Percentiles rank a stretch among this genome's conserved stretches.
phyloP scores from a whole-genome alignment of 1,284 basidiomycete genomes.

The Cutaneotrichosporon cutaneum region DNA sequence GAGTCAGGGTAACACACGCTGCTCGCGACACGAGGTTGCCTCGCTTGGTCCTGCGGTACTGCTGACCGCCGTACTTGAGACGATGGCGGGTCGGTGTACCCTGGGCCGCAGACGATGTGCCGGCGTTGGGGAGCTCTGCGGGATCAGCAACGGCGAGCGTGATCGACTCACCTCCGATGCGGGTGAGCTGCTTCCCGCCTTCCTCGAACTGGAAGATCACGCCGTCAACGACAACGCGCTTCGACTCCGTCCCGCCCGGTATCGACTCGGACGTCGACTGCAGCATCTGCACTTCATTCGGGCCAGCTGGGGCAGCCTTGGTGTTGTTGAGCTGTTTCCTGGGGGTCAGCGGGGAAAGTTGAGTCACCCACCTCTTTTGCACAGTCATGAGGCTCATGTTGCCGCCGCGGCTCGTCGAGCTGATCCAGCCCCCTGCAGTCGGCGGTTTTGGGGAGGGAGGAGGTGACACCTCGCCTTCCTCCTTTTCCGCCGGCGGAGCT shows the following conservation, averaged over 20 bases:
- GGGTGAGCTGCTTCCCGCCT: slow-evolving; percentile 55
- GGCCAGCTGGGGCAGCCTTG: slow-evolving; percentile 26
- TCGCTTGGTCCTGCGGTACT: slow-evolving; percentile 51
- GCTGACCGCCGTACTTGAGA: slow-evolving; percentile 48
- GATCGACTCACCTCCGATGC: slow-evolving; percentile 44
- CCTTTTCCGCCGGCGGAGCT: slow-evolving; percentile 1
- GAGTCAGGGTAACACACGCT: slow-evolving; percentile 10
- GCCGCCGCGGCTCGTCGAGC: slow-evolving; percentile 42
- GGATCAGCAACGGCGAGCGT: neutral
- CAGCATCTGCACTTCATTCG: slow-evolving; percentile 37
- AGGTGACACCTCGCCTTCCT: slow-evolving; percentile 21
- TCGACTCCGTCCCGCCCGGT: slow-evolving; percentile 26
- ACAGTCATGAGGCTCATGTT: slow-evolving; percentile 53
- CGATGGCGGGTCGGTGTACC: slow-evolving; percentile 33
- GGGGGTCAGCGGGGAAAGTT: neutral
- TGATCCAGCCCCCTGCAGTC: slow-evolving; percentile 36
- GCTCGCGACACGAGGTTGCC: slow-evolving; percentile 52
- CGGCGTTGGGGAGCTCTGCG: slow-evolving; percentile 14
- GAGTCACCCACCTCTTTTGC: slow-evolving; percentile 42
- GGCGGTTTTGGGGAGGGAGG: neutral
- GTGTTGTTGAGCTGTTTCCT: slow-evolving; percentile 28
- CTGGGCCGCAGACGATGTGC: neutral
- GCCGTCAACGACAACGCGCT: slow-evolving; percentile 56
- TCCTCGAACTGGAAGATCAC: slow-evolving; percentile 57
- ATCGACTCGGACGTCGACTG: slow-evolving; percentile 31